These are phyloP conservation scores for Angomonas deanei DNA, from an alignment of 208 protist genomes.

Conservation along the genomic window DNA sequence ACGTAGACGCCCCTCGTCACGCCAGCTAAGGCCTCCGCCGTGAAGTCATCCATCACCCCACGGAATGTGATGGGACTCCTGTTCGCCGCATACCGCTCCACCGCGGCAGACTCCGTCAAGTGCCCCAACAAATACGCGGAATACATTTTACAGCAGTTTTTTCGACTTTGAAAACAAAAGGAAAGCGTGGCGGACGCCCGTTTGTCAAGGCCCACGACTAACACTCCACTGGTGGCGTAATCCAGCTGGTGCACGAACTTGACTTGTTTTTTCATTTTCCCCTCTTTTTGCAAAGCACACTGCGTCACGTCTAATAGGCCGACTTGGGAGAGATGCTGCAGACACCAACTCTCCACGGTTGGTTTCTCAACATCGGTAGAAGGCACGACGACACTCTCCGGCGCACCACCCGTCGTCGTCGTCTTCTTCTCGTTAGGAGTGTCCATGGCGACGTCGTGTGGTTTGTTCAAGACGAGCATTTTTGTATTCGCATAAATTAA, in stretches of 20 bases:
- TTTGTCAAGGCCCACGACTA: slow-evolving; percentile 85
- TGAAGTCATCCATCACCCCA: neutral
- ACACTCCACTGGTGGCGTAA: slow-evolving; percentile 82
- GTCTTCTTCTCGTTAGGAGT: slow-evolving; percentile 5
- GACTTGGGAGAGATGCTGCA: slow-evolving; percentile 35
- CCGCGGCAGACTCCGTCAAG: slow-evolving; percentile 12
- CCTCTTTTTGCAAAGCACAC: no score
- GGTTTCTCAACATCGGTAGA: no score
- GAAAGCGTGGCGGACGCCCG: slow-evolving; percentile 38
- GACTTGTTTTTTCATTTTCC: slow-evolving; percentile 19
- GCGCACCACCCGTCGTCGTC: neutral
- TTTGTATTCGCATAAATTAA: slow-evolving; percentile 58
- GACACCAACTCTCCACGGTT: slow-evolving; percentile 60
- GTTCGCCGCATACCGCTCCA: neutral
- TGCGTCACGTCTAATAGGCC: no score
- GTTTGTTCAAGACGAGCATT: slow-evolving; percentile 88
- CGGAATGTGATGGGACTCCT: no score
- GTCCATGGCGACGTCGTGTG: slow-evolving; percentile 80
- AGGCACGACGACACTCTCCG: no score
- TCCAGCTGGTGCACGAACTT: slow-evolving; percentile 93
- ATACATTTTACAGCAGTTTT: slow-evolving; percentile 90
- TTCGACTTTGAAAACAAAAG: slow-evolving; percentile 5
- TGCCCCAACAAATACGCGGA: slow-evolving; percentile 71
- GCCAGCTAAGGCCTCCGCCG: no score
- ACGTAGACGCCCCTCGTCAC: neutral